These are phyloP conservation scores for Lentinula lateritia DNA, from an alignment of 768 basidiomycete genomes.

Conservation along the genomic window DNA sequence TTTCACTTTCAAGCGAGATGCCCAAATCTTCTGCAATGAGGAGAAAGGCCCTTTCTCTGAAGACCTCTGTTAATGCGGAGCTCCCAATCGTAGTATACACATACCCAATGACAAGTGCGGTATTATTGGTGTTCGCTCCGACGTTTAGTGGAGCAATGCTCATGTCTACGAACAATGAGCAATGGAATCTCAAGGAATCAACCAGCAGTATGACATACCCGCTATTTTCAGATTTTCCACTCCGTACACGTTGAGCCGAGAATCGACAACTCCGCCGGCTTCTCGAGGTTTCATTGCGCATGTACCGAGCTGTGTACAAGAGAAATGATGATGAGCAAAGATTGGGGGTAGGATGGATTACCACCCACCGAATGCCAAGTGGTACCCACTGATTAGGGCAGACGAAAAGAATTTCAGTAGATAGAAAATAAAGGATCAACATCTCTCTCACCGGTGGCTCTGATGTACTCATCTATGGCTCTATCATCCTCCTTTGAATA, in stretches of 20 bases:
- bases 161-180: slow-evolving; percentile 11
- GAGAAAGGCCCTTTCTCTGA: slow-evolving; percentile 33
- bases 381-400: slow-evolving; percentile 9
- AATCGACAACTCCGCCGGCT: slow-evolving; percentile 39
- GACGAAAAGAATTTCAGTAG: neutral
- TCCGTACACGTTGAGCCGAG: slow-evolving; percentile 39
- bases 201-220: slow-evolving; percentile 30
- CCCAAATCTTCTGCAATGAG: slow-evolving; percentile 38
- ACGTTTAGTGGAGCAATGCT: slow-evolving; percentile 4
- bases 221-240: slow-evolving; percentile 38
- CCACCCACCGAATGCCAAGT: slow-evolving; percentile 21
- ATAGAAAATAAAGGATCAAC: neutral
- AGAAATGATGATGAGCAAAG: neutral
- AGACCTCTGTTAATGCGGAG: slow-evolving; percentile 15
- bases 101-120: slow-evolving; percentile 32
- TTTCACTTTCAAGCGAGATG: neutral
- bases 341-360: neutral
- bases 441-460: slow-evolving; percentile 12
- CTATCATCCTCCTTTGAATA: slow-evolving; percentile 21
- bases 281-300: slow-evolving; percentile 44
- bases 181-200: slow-evolving; percentile 29
- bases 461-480: slow-evolving; percentile 14
- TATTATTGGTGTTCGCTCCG: slow-evolving; percentile 35
- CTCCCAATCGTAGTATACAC: neutral
- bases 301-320: slow-evolving; percentile 32